Evolutionary conservation across 345 rosid genomes (phyloP), one percentile per base, ranked within the genome.

Genomic region (Melaleuca quinquenervia): DNA sequence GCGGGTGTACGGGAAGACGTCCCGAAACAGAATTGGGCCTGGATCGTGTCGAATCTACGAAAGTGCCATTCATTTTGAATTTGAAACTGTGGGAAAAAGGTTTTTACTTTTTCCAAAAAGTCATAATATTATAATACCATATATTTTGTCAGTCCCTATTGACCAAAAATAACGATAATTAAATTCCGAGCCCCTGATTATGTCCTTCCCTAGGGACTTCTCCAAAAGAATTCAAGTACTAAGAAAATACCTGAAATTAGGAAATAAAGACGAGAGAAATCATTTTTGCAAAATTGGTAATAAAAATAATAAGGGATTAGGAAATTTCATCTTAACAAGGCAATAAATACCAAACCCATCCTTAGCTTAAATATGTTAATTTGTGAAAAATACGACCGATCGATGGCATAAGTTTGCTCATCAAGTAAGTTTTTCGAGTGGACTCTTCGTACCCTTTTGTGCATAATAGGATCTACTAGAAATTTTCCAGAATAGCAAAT

Each of bases 31-130:
- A 78, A 87, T 12, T 60, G 83, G 91, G 78, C 88, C 50, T 36
- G 56, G 90, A 87, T 86, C 89, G 60, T 0, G 36, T 8, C 18
- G 45, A 83, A 54, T 88, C 87, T 88, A 48, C 88, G 11, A 22
- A 56, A 76, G 36, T 49, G 83, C 89, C 93, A 90, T 85, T n/a
- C 50, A 8, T 13, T 87, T 82, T 36, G 54, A 87, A 76, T 86
- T 87, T 32, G 27, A 82, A 36, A 8, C 16, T 26, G 21, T 13
- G 60, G 11, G 22, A n/a, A 50, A 84, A 84, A 82, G 82, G 11
- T 1, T 26, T 36, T 11, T 24, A 24, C 24, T 84, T 48, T 62
- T 36, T 29, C 26, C 26, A 10, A 9, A 8, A 70, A 21, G 78
- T 70, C 78, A 5, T 36, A 9, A 70, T 18, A 70, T 36, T 32